Evolutionary conservation across 768 basidiomycete species (phyloP), one percentile per base, ranked within the genome.

Genomic region (Pleurotus citrinopileatus): DNA sequence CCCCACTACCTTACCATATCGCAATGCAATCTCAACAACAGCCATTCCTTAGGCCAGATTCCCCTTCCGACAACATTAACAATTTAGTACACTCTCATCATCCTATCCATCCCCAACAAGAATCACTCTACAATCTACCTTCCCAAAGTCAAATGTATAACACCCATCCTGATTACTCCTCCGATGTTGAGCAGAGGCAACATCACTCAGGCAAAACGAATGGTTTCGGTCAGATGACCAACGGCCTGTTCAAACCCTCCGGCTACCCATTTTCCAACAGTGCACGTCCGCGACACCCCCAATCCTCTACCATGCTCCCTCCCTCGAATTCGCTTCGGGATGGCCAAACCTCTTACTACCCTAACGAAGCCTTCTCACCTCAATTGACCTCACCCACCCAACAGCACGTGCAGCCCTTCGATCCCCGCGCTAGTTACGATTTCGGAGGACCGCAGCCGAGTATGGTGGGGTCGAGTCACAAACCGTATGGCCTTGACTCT

Each of bases 1-100:
- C 83, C 53, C 74, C 81, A 32, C 67, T 80, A 19, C 81, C 80
- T 55, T 86, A 75, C 64, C 82, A 79, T 59, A 64, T 77, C 42
- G 62, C 75, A 59, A 75, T 77, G 58, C 77, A 79, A 56, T 62
- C 72, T 27, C 78, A 76, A 52, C 75, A 70, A 27, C 68, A 67
- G 37, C 65, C 70, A 37, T 61, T 70, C 50, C 55, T 68, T 44
- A 79, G 76, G 56, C 69, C 82, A 29, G 81, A 83, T 59, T 82
- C 84, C 7, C 73, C 78, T 20, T 60, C 70, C 57, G 73, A 76
- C 62, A 65, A 71, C 65, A 65, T 43, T 28, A 53, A 67, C 57
- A 67, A 67, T 60, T 60, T 50, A 61, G 66, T 67, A 52, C 67
- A 65, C 23, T 67, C 65, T 54, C 70, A 66, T 58, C 53, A 56